A percentile compares a stretch with the other conserved stretches of the same genome.
phyloP scores from a whole-genome alignment of 2,329 filamentous ascomycete species.

The Talaromyces atroroseus region DNA sequence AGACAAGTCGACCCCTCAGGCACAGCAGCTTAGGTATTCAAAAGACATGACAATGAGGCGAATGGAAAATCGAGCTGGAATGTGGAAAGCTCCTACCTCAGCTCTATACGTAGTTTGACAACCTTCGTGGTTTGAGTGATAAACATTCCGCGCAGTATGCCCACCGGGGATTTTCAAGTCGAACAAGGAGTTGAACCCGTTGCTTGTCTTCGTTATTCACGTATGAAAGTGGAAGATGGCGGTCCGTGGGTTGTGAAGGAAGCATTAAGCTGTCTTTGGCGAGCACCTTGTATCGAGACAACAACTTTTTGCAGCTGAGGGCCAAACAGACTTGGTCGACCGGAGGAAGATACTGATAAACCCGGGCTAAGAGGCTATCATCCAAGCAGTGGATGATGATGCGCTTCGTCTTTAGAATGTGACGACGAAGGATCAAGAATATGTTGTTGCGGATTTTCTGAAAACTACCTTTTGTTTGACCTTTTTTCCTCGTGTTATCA shows the following conservation, averaged over 20 bases:
- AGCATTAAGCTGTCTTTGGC: conserved; percentile 10
- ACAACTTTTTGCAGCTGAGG: conserved; percentile 16
- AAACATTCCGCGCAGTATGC: conserved; percentile 15
- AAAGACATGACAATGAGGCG: too few species aligned
- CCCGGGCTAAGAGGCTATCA: conserved; percentile 8
- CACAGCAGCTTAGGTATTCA: too few species aligned
- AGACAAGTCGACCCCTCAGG: too few species aligned
- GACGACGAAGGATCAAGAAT: background rate
- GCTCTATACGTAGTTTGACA: too few species aligned
- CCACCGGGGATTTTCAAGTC: conserved; percentile 13
- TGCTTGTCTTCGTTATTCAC: conserved; percentile 12
- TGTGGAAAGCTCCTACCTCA: too few species aligned
- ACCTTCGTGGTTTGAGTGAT: conserved; percentile 13
- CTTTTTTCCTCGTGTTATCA: background rate
- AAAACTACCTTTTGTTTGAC: too few species aligned
- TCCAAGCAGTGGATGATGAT: conserved; percentile 10
- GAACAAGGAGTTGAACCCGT: conserved; percentile 14
- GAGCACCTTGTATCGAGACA: conserved; percentile 5
- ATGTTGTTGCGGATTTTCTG: background rate
- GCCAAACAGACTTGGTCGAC: conserved; percentile 15
- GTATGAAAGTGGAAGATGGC: conserved; percentile 12
- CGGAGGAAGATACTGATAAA: conserved; percentile 9
- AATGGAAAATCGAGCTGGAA: too few species aligned
- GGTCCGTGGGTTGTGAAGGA: conserved; percentile 10
- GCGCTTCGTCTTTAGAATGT: background rate